Conservation (phyloP, 140 eudicot genomes). For the Anethum foeniculum region DNA sequence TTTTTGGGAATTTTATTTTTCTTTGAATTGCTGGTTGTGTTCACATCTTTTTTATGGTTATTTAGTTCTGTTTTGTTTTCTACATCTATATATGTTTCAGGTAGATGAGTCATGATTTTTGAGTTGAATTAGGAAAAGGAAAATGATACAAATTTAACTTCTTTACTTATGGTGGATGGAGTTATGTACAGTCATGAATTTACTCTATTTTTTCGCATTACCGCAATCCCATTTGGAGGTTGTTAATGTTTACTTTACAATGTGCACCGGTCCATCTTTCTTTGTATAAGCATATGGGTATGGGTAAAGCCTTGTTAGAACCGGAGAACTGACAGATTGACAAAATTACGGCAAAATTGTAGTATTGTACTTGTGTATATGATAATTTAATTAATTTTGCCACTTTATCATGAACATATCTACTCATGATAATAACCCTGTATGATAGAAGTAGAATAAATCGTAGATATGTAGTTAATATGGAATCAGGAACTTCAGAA, state of each 20-base stretch:
- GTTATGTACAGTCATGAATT: neutral
- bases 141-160: neutral
- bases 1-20: neutral
- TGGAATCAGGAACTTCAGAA: too few relatives aligned
- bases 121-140: neutral
- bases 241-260: neutral
- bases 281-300: neutral
- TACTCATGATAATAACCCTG: too few relatives aligned
- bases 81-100: neutral
- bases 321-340: neutral
- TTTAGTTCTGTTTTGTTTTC: neutral
- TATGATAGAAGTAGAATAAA: too few relatives aligned
- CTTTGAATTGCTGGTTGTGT: neutral
- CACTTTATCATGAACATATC: too few relatives aligned
- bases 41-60: neutral
- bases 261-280: neutral
- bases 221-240: neutral
- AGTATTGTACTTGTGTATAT: too few relatives aligned
- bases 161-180: neutral
- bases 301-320: neutral
- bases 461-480: too few relatives aligned
- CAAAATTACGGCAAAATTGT: too few relatives aligned
- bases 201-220: too few relatives aligned
- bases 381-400: too few relatives aligned
- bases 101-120: neutral